Evolutionary conservation across 2,329 filamentous ascomycete genomes (phyloP).

Genomic region (Neobulgaria alba): DNA sequence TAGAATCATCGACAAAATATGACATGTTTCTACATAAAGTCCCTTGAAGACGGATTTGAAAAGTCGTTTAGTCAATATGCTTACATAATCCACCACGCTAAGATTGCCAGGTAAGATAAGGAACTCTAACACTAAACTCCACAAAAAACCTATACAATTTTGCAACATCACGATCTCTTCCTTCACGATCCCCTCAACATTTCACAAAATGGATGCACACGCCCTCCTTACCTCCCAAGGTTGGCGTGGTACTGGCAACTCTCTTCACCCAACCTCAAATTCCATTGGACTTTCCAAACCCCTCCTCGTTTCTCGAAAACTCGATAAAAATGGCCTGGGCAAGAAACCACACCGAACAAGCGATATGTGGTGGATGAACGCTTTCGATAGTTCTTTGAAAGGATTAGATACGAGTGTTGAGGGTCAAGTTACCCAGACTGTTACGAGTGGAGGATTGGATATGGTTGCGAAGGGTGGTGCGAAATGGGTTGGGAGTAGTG

Average conservation of each 20-base stretch:
- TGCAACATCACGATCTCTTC: not conserved
- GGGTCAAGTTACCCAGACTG: constrained; percentile 46
- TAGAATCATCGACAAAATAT: too few species aligned
- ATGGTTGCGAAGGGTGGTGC: constrained; percentile 45
- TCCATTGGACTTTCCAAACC: constrained; percentile 73
- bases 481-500: constrained; percentile 48
- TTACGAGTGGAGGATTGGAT: constrained; percentile 44
- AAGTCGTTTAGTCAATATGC: too few species aligned
- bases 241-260: constrained; percentile 84
- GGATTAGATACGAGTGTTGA: constrained; percentile 59
- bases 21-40: too few species aligned
- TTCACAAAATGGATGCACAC: constrained; percentile 66
- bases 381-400: constrained; percentile 85
- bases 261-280: constrained; percentile 67
- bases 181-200: not conserved
- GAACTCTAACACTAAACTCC: too few species aligned
- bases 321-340: constrained; percentile 73
- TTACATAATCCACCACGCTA: constrained; percentile 1
- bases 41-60: too few species aligned
- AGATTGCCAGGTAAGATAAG: too few species aligned
- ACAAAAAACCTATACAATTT: not conserved
- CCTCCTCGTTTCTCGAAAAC: constrained; percentile 73
- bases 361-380: constrained; percentile 96
- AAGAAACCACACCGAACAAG: constrained; percentile 56
- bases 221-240: constrained; percentile 78